Percentiles rank a stretch among this genome's conserved stretches.
phyloP scores from a whole-genome alignment of 768 basidiomycete genomes.

The Amanita polypyramis region DNA sequence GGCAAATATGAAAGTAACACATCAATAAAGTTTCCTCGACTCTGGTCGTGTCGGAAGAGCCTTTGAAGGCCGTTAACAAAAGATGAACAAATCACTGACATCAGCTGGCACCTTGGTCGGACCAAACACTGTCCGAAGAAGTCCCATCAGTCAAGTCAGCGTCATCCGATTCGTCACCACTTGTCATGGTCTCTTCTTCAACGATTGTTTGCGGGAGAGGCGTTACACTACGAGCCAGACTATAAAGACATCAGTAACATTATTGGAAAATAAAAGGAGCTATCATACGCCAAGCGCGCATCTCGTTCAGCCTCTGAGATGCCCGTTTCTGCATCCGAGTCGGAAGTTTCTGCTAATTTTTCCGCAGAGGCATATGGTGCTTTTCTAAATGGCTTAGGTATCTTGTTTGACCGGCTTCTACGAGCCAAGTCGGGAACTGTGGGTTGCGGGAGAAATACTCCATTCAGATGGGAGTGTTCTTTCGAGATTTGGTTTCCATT shows the following conservation, averaged over 20 bases:
- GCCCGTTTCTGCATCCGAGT: conserved; percentile 57
- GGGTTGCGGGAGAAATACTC: conserved; percentile 37
- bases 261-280: neutral
- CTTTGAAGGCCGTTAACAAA: neutral
- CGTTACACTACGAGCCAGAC: conserved; percentile 41
- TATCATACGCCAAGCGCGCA: conserved; percentile 56
- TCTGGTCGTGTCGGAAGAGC: neutral
- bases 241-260: conserved; percentile 14
- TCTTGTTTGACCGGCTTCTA: neutral
- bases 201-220: conserved; percentile 20
- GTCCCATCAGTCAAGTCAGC: conserved; percentile 52
- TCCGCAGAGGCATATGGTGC: conserved; percentile 7
- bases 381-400: neutral
- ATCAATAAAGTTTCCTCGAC: neutral
- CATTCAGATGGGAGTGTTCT: conserved; percentile 26
- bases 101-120: conserved; percentile 19
- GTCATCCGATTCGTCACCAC: conserved; percentile 74
- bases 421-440: conserved; percentile 11
- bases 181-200: conserved; percentile 38
- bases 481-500: neutral
- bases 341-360: conserved; percentile 30
- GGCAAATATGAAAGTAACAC: conserved; percentile 1
- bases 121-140: conserved; percentile 39
- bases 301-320: conserved; percentile 62
- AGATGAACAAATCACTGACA: neutral